Evolutionary conservation across 352 stramenopile species (phyloP).

Genomic region (Aphanomyces euteiches): DNA sequence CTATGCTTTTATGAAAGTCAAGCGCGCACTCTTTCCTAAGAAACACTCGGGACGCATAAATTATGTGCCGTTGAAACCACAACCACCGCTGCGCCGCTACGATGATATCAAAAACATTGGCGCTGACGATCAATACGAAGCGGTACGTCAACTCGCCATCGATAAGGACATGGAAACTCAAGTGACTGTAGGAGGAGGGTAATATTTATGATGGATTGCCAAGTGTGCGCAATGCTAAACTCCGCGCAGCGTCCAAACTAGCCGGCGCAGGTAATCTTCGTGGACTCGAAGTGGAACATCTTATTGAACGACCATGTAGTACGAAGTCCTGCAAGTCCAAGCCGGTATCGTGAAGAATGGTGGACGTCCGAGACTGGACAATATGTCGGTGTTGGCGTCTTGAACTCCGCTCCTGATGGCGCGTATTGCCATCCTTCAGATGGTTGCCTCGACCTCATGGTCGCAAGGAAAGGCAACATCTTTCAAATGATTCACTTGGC

Average conservation of each 20-base stretch:
- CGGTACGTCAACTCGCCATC: constrained; percentile 31
- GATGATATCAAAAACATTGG: constrained; percentile 72
- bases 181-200: constrained; percentile 47
- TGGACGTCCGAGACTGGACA: constrained; percentile 62
- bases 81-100: constrained; percentile 59
- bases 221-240: constrained; percentile 38
- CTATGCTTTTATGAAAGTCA: constrained; percentile 76
- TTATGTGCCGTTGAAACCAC: constrained; percentile 63
- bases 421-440: constrained; percentile 73
- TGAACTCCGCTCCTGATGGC: constrained; percentile 70
- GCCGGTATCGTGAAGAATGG: constrained; percentile 52
- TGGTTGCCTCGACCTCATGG: constrained; percentile 71
- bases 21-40: constrained; percentile 57
- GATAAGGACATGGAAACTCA: background rate
- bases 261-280: constrained; percentile 26
- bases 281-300: no score
- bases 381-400: constrained; percentile 65
- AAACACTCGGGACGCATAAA: constrained; percentile 61
- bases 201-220: constrained; percentile 56
- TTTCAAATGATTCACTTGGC: constrained; percentile 44
- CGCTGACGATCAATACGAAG: constrained; percentile 75
- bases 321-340: constrained; percentile 55
- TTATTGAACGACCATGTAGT: constrained; percentile 29
- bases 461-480: constrained; percentile 63
- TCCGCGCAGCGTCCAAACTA: constrained; percentile 2